Evolutionary conservation across 208 protist genomes (phyloP), one percentile per base, ranked within the genome.

Genomic region (Polymyxa betae): DNA sequence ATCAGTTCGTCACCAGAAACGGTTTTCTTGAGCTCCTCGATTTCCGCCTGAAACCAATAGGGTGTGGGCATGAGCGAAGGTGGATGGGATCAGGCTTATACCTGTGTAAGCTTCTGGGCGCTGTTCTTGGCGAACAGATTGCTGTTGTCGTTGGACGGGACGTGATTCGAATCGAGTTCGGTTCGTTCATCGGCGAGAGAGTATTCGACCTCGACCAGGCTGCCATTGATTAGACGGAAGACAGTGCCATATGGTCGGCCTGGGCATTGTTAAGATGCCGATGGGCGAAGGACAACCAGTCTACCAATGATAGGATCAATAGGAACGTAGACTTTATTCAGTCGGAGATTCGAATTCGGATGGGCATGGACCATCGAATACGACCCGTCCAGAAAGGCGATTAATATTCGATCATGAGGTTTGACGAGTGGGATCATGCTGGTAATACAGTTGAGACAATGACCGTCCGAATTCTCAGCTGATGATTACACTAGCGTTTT

Each of bases 241-340:
- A 82, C 72, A 45, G 16, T 45, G 5, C 72, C 72, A 82, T 82
- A 82, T 35, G 72, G 72, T 45, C 72, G 40, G 35, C 72, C 72
- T 82, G 35, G 40, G 35, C 40, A 5, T 5, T 20, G 35, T 35
- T 43, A 5, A 35, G 35, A 82, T 43, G 10, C n/a, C 35, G 72
- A 82, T n/a, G 29, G 20, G 16, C 35, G 72, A n/a, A 82, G 35
- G n/a, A 35, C 72, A 43, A 82, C 5, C 35, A n/a, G 16, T 82
- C n/a, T 82, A 82, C 72, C 72, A 43, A 82, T 82, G 35, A 82
- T 82, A 12, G 72, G 72, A 82, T 82, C 72, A 35, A 82, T n/a
- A 43, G 72, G 12, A 43, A 82, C 72, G 16, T 82, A n/a, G 5
- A 38, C 10, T 43, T 35, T 82, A n/a, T 35, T 43, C 40, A 82